These are phyloP conservation scores for Borovskyia barvae DNA, from an alignment of 208 protist genomes.

Conservation along the genomic window DNA sequence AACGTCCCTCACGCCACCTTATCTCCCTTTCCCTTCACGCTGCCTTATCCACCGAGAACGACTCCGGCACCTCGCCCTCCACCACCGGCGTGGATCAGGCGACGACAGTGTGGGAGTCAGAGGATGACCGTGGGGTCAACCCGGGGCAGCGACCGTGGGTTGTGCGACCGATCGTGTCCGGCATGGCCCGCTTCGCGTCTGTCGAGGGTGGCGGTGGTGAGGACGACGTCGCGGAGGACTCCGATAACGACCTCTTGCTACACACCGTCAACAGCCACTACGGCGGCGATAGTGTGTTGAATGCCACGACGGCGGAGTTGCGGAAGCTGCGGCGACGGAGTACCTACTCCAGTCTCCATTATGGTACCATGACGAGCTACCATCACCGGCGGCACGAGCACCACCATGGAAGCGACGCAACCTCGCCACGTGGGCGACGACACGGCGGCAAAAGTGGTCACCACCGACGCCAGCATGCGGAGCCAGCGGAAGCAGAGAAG, in stretches of 20 bases:
- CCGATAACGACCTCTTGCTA: slow-evolving; percentile 2
- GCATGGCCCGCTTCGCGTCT: no score
- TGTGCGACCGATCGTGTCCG: no score
- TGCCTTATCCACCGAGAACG: slow-evolving; percentile 9
- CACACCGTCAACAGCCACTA: slow-evolving; percentile 10
- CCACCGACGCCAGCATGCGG: not conserved
- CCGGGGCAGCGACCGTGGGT: no score
- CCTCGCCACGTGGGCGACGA: not conserved
- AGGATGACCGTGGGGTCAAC: no score
- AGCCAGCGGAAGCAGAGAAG: not conserved
- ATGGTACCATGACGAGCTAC: slow-evolving; percentile 26
- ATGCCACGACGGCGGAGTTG: slow-evolving; percentile 18
- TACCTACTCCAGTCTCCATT: slow-evolving; percentile 28
- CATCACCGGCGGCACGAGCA: slow-evolving; percentile 7
- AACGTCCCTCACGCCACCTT: not conserved
- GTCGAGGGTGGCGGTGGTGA: no score
- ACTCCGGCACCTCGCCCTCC: not conserved
- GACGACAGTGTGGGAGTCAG: no score
- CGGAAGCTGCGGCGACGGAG: slow-evolving; percentile 21
- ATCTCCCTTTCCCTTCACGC: not conserved
- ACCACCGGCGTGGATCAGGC: not conserved
- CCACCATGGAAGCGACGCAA: not conserved
- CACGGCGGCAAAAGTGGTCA: not conserved
- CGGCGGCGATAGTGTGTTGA: slow-evolving; percentile 10
- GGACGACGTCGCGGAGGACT: not conserved